Evolutionary conservation across 169 alveolate species (phyloP).

Genomic region (Perkinsus marinus): DNA sequence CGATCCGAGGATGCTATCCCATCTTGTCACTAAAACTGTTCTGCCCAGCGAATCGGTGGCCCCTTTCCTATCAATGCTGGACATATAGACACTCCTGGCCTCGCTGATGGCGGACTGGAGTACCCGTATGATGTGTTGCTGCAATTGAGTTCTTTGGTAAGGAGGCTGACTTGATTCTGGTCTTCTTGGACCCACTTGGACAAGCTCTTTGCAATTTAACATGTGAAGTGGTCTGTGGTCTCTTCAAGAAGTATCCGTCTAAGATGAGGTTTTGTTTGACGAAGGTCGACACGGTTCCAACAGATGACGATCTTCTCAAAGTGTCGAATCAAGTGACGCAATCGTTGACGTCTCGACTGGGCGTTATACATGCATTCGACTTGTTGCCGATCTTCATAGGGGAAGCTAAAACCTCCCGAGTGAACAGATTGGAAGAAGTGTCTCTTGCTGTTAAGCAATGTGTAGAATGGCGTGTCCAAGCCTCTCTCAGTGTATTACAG

Average conservation of each 20-base stretch:
- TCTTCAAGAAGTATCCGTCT: conserved; percentile 29
- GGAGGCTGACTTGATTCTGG: conserved; percentile 42
- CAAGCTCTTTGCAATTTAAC: conserved; percentile 47
- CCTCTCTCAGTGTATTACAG: not conserved
- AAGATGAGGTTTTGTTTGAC: conserved; percentile 35
- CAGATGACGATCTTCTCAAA: conserved; percentile 36
- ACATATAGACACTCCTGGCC: conserved; percentile 61
- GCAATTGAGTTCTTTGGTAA: conserved; percentile 37
- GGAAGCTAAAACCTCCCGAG: not conserved
- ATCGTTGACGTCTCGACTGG: not conserved
- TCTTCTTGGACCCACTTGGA: conserved; percentile 52
- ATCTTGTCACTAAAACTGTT: conserved; percentile 30
- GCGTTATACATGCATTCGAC: not conserved
- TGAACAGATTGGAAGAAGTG: not conserved
- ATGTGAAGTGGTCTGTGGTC: conserved; percentile 24
- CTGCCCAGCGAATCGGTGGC: not conserved
- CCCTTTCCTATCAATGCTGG: conserved; percentile 6
- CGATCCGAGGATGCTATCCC: conserved; percentile 28
- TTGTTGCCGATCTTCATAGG: not conserved
- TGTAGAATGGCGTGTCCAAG: not conserved
- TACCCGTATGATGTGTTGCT: conserved; percentile 42
- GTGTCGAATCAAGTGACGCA: conserved; percentile 39
- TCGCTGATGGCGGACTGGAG: conserved; percentile 45
- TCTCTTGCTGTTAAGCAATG: not conserved
- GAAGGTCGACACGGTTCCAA: conserved; percentile 38